Evolutionary conservation across 78 protist species (phyloP), one percentile per base, ranked within the genome.

Genomic region (Dictyostelium purpureum): DNA sequence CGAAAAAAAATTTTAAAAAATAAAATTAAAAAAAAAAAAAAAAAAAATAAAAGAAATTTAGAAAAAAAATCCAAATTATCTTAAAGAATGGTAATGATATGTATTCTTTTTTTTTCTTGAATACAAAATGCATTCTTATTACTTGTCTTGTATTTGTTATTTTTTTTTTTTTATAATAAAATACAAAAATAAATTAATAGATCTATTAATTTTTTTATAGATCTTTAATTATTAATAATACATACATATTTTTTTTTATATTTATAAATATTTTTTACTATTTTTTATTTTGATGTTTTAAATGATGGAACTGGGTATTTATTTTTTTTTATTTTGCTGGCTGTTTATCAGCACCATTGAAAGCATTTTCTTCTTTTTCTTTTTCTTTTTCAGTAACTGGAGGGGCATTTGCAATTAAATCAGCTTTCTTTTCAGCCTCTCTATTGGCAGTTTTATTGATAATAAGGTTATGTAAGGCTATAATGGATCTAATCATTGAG

Each of bases 401-500:
- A 67, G 89, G 89, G 5, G 63, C 67, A 33, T 59, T 66, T 19
- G 42, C 5, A 37, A 76, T 12, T 51, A 54, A 12, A 47, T 91
- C 95, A 40, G 87, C 90, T 65, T 94, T 94, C 61, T 85, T 87
- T 56, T 94, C 96, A 5, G 96, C 96, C 56, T 94, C 96, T 33
- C 90, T 70, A 9, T 94, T 79, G 11, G 81, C 89, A 28, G 89
- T 38, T 81, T 98, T 98, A 95, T 98, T 98, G 96, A 95, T 80
- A 88, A 98, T 95, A 43, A 98, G 97, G 28, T 97, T 69, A 91
- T 98, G 99, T 49, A 98, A 95, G 6, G 99, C 99, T 14, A 97
- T 67, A 82, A 98, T 79, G 18, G 98, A 78, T 28, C 99, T 98
- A 69, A 97, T 94, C 78, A 97, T 31, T 14, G 99, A 87, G 11